These are phyloP conservation scores for Lipomyces yamanashiensis DNA, from an alignment of 805 yeast genomes.

Conservation along the genomic window DNA sequence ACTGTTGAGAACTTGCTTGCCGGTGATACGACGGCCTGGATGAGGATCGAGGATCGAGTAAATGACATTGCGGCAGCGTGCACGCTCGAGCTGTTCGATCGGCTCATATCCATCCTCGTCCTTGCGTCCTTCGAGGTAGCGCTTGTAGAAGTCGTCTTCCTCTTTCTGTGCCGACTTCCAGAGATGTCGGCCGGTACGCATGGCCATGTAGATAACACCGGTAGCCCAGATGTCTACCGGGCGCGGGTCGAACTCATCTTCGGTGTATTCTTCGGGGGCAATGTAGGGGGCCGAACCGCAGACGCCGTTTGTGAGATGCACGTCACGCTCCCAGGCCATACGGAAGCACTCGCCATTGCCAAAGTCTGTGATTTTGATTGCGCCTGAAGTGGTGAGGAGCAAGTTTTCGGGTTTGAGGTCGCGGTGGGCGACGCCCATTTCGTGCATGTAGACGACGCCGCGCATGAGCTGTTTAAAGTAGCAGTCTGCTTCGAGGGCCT, in stretches of 20 bases:
- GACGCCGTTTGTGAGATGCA: constrained; percentile 70
- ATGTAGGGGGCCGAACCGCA: constrained; percentile 91
- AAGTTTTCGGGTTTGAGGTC: constrained; percentile 90
- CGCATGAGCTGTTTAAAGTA: constrained; percentile 82
- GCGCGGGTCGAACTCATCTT: constrained; percentile 70
- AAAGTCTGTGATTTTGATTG: constrained; percentile 77
- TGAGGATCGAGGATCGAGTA: constrained; percentile 92
- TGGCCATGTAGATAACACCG: constrained; percentile 76
- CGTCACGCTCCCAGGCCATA: constrained; percentile 84
- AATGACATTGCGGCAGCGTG: constrained; percentile 89
- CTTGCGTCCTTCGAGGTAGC: constrained; percentile 76
- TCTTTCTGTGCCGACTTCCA: constrained; percentile 80
- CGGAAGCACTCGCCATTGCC: constrained; percentile 91
- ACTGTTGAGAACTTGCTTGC: constrained; percentile 82
- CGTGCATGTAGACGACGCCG: constrained; percentile 84
- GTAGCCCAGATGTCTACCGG: constrained; percentile 88
- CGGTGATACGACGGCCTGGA: constrained; percentile 84
- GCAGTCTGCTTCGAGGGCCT: constrained; percentile 79
- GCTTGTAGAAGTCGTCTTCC: constrained; percentile 79
- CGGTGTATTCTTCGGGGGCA: constrained; percentile 82
- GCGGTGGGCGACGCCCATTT: constrained; percentile 91
- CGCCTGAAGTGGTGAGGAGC: constrained; percentile 67
- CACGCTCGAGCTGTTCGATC: constrained; percentile 80
- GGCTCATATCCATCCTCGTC: constrained; percentile 90
- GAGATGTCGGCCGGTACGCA: constrained; percentile 89